phyloP scores from a whole-genome alignment of 164 flowering plant species.

The Macadamia tetraphylla region DNA sequence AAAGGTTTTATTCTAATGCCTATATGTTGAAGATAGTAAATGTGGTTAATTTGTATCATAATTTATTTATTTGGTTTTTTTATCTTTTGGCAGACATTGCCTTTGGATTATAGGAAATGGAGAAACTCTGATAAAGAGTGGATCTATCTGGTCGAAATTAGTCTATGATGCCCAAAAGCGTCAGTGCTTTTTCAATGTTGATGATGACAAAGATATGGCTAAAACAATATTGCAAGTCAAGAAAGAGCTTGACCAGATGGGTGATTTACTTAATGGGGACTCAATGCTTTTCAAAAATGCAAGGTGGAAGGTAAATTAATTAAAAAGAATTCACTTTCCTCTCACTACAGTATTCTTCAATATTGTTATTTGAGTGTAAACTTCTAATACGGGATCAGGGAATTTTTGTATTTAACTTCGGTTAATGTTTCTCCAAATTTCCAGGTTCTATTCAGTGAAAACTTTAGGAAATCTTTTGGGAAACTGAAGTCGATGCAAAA shows the following conservation, averaged over 20 bases:
- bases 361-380: too few relatives aligned
- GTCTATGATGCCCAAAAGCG: constrained; percentile 39
- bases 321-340: too few relatives aligned
- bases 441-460: constrained; percentile 63
- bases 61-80: too few relatives aligned
- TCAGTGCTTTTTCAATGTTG: constrained; percentile 27
- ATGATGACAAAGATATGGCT: constrained; percentile 30
- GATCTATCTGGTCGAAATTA: constrained; percentile 33
- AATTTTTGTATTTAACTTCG: not conserved
- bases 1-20: too few relatives aligned
- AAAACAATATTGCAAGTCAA: constrained; percentile 37
- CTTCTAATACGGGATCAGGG: too few relatives aligned
- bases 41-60: too few relatives aligned
- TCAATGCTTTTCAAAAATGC: constrained; percentile 46
- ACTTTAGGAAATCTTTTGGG: constrained; percentile 48
- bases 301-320: constrained; percentile 63
- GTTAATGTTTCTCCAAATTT: not conserved
- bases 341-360: too few relatives aligned
- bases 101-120: constrained; percentile 48
- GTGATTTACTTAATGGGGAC: constrained; percentile 50
- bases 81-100: constrained; percentile 22
- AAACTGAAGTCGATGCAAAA: constrained; percentile 23
- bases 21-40: too few relatives aligned
- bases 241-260: constrained; percentile 59
- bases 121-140: constrained; percentile 22